Conservation (phyloP, 2,329 filamentous ascomycete species). For the Cercospora beticola region DNA sequence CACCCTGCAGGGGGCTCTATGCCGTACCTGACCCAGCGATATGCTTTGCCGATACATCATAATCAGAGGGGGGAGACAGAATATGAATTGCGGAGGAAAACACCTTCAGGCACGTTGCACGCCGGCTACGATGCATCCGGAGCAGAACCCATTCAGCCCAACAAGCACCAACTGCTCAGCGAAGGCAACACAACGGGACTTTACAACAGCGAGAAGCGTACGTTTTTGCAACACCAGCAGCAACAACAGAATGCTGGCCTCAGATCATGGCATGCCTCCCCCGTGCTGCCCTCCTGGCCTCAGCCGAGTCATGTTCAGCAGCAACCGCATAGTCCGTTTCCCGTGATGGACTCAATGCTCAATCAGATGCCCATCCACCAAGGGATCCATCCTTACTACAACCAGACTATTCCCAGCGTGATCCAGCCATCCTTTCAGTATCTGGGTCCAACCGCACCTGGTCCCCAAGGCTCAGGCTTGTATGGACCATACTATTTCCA, state of each 20-base stretch:
- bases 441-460: constrained; percentile 59
- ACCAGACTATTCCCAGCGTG: constrained; percentile 57
- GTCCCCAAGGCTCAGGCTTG: constrained; percentile 54
- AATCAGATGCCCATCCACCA: constrained; percentile 54
- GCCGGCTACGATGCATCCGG: constrained; percentile 83
- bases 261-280: constrained; percentile 19
- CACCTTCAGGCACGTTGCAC: constrained; percentile 87
- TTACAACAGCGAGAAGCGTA: constrained; percentile 39
- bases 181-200: constrained; percentile 29
- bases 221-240: constrained; percentile 35
- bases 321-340: constrained; percentile 32
- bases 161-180: constrained; percentile 75
- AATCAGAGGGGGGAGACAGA: constrained; percentile 51
- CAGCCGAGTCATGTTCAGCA: constrained; percentile 19
- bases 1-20: constrained; percentile 24
- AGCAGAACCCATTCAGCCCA: constrained; percentile 38
- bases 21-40: constrained; percentile 34
- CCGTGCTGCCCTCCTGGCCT: not conserved
- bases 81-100: constrained; percentile 78
- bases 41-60: constrained; percentile 36
- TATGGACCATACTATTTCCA: constrained; percentile 63
- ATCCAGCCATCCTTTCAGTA: constrained; percentile 60
- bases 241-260: constrained; percentile 26
- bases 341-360: constrained; percentile 61
- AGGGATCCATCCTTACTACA: constrained; percentile 35